Evolutionary conservation across 129 eudicot species (phyloP), one percentile per base, ranked within the genome.

Genomic region (Lactuca saligna): DNA sequence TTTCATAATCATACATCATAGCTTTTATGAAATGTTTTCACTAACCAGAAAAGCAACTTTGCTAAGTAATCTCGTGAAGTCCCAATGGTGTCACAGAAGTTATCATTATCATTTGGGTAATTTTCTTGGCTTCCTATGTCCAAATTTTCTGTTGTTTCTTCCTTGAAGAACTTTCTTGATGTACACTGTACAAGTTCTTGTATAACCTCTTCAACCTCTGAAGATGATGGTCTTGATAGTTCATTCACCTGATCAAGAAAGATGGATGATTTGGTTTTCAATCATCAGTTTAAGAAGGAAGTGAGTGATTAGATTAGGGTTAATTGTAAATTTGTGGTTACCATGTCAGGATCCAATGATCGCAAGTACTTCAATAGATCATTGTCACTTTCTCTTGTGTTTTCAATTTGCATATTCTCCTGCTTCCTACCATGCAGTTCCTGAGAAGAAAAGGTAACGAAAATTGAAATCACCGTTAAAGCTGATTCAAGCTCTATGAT

Each of bases 31-130:
- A 20, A 41, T 54, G 15, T 16, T 31, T 42, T 1, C 10, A 79
- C 95, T 78, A 32, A 91, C 97, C 97, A 91, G 86, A 91, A 91
- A 66, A 91, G 97, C 66, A 91, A 78, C 76, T 88, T 91, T 58
- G 97, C 97, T 75, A 91, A 80, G 79, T 91, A 88, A 82, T 91
- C 97, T 55, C 97, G 76, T 20, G 96, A 84, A 75, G 95, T 80
- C 60, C 88, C 85, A 54, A 84, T 67, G 53, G 91, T 82, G 70
- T 86, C 86, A 78, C 93, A 63, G 12, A 56, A n/a, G 34, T 75
- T 80, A 39, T 68, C 76, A 60, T 50, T 74, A 16, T 50, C 84
- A 70, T 58, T 81, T 75, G 78, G 65, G 63, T 61, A 54, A 70
- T 73, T 79, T 61, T 66, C 83, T 55, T 65, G 67, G 54, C 63